Evolutionary conservation across 2,329 filamentous ascomycete genomes (phyloP), one percentile per base, ranked within the genome.

Genomic region (Podosphaera xanthii): DNA sequence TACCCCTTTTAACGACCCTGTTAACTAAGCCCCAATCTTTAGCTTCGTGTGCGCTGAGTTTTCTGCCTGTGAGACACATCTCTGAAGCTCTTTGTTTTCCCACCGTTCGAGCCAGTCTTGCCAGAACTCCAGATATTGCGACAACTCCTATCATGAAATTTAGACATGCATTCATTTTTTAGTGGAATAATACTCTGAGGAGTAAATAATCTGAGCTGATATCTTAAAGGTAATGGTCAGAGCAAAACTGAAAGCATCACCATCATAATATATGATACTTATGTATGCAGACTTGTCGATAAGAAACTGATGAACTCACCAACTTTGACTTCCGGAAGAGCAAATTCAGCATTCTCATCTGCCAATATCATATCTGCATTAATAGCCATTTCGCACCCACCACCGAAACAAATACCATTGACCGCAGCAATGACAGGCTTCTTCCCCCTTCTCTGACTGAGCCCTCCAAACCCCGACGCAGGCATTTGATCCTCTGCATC

Each of bases 401-500:
- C 86, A 42, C 86, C 86, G 53, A 86, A 76, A 60, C 83, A 86
- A 22, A 84, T 73, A 5, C 86, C 86, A 66, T 89, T 87, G 30
- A 90, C 83, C 0, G 86, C 86, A 1, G 82, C 84, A 35, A 91
- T 77, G 59, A 91, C 75, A 4, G 86, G 86, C 67, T 91, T 91
- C 70, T 80, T 81, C 55, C 84, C 84, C 4, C 71, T 69, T 34
- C 85, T 75, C 62, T 85, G 81, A 59, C 78, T 81, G 38, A 89
- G 71, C 0, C 78, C 84, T 33, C 80, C 83, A 61, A 87, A 84
- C 0, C 83, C 84, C 1, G 72, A 70, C 0, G 72, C 65, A 0
- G 72, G 63, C 53, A 60, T 60, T 30, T 56, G 12, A 33, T 60
- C 53, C 34, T 60, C 60, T 36, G 54, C 36, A 5, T 40, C 36